Conservation (phyloP, 129 eudicot species). For the Scalesia atractyloides region DNA sequence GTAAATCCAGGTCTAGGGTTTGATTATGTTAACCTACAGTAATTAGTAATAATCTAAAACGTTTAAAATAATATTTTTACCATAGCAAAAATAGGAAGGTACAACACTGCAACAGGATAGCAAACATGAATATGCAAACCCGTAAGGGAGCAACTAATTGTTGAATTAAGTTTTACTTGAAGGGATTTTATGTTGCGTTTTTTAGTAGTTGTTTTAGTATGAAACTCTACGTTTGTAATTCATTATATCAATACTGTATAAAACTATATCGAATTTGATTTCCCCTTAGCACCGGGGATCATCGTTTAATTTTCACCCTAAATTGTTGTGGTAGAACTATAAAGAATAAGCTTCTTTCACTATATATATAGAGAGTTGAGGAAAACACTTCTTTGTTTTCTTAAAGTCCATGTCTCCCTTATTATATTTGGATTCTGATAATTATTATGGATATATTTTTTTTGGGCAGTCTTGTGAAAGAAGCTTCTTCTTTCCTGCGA, state of each 20-base stretch:
- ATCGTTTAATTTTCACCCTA: neutral
- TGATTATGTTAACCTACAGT: neutral
- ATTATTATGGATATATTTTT: constrained; percentile 7
- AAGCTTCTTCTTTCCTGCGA: constrained; percentile 60
- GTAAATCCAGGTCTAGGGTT: neutral
- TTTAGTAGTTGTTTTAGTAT: too few relatives aligned
- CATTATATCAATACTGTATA: too few relatives aligned
- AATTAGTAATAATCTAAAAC: neutral
- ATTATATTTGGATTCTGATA: neutral
- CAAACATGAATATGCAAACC: too few relatives aligned
- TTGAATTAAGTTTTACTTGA: too few relatives aligned
- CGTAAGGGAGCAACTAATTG: too few relatives aligned
- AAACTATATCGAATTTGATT: too few relatives aligned
- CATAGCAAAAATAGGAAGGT: neutral
- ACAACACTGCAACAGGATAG: too few relatives aligned
- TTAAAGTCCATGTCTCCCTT: neutral
- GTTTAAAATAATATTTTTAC: neutral
- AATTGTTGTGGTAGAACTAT: neutral
- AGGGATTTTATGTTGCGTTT: too few relatives aligned
- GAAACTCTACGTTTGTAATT: too few relatives aligned
- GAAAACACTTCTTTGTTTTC: neutral
- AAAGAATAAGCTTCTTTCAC: too few relatives aligned
- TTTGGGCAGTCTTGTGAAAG: constrained; percentile 57
- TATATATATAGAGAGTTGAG: neutral
- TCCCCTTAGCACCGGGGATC: too few relatives aligned